These are phyloP conservation scores for Auricularia auricula-judae DNA, from an alignment of 768 basidiomycete species.

Conservation along the genomic window DNA sequence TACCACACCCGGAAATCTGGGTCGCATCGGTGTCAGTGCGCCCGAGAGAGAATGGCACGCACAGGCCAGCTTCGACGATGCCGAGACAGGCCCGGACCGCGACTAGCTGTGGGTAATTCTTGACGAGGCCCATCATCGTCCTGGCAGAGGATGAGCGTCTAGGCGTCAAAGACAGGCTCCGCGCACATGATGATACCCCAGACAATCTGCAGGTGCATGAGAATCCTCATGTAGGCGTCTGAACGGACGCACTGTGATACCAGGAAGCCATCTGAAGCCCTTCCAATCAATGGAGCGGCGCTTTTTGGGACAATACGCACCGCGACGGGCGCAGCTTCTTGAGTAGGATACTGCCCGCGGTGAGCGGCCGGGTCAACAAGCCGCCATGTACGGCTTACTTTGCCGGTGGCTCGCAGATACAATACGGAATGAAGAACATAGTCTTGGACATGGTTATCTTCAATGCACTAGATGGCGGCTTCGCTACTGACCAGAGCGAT, in stretches of 20 bases:
- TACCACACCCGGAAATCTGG: constrained; percentile 51
- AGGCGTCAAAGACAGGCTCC: neutral
- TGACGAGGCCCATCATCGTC: constrained; percentile 57
- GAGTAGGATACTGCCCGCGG: constrained; percentile 32
- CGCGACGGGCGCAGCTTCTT: constrained; percentile 56
- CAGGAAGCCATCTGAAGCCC: constrained; percentile 45
- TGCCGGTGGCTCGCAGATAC: constrained; percentile 51
- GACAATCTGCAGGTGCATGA: constrained; percentile 26
- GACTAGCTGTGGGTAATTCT: constrained; percentile 51
- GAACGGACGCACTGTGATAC: constrained; percentile 36
- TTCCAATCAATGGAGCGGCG: constrained; percentile 2
- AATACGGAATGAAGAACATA: constrained; percentile 51
- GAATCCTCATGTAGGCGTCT: neutral
- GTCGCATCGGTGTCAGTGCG: neutral
- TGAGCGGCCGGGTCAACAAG: neutral
- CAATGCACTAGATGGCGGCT: neutral
- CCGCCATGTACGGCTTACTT: constrained; percentile 32
- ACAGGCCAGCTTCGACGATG: constrained; percentile 52
- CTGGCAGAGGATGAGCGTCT: constrained; percentile 19
- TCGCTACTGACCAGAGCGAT: constrained; percentile 42
- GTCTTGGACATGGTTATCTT: constrained; percentile 30
- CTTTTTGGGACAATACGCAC: constrained; percentile 16
- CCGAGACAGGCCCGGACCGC: constrained; percentile 50
- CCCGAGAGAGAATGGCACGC: neutral
- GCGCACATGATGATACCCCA: constrained; percentile 58